phyloP scores from a whole-genome alignment of 164 flowering plant genomes.

The Echeveria elegans region DNA sequence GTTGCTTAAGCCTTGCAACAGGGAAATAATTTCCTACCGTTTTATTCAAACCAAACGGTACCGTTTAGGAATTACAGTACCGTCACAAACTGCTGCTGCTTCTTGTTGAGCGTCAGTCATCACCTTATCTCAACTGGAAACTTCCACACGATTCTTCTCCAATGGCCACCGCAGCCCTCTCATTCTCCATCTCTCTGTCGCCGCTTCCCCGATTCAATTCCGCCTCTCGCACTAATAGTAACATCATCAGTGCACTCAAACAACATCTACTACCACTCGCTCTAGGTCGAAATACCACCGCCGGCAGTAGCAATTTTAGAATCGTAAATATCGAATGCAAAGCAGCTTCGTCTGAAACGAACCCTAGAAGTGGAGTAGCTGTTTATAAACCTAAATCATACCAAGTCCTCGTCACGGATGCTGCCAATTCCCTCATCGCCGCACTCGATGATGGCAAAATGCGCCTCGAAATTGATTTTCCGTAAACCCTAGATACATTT shows the following conservation, averaged over 20 bases:
- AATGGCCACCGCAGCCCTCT: not conserved
- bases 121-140: not conserved
- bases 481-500: conserved; percentile 45
- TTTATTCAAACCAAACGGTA: too few species aligned
- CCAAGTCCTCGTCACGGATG: conserved; percentile 69
- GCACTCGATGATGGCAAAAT: conserved; percentile 76
- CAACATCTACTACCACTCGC: not conserved
- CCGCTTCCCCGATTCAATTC: not conserved
- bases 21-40: too few species aligned
- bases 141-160: not conserved
- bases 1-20: too few species aligned
- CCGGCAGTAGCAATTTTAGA: not conserved
- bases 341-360: conserved; percentile 10
- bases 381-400: conserved; percentile 87
- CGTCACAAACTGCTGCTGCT: too few species aligned
- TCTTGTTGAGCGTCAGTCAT: too few species aligned
- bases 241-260: not conserved
- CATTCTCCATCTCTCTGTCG: not conserved
- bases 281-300: not conserved
- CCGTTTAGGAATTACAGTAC: too few species aligned
- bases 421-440: conserved; percentile 59
- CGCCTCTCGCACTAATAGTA: not conserved
- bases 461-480: conserved; percentile 91
- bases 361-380: conserved; percentile 65
- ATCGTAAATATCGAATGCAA: not conserved